Conservation (phyloP, 2,329 filamentous ascomycete genomes). For the Emericellopsis cladophorae region DNA sequence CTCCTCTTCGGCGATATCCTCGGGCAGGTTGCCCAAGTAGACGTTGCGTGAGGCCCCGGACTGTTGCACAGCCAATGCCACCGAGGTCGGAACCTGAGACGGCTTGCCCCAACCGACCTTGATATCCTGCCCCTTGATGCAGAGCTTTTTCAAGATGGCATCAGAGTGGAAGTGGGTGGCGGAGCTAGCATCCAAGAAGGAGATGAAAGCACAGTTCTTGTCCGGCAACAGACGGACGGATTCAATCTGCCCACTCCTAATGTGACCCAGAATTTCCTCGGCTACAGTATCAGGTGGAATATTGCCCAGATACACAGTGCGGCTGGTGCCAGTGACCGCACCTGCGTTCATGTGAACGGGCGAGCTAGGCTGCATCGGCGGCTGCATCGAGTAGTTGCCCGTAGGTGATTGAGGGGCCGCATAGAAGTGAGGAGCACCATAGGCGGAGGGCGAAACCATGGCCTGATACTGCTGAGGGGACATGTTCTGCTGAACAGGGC, state of each 20-base stretch:
- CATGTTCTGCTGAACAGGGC: slow-evolving; percentile 64
- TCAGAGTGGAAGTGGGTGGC: slow-evolving; percentile 99
- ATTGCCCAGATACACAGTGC: slow-evolving; percentile 94
- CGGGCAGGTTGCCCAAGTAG: slow-evolving; percentile 84
- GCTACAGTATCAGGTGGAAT: slow-evolving; percentile 96
- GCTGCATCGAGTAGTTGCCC: slow-evolving; percentile 50
- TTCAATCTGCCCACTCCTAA: slow-evolving; percentile 95
- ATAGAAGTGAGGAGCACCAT: slow-evolving; percentile 71
- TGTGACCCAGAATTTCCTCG: slow-evolving; percentile 92
- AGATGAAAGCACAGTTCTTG: slow-evolving; percentile 99
- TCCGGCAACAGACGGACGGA: slow-evolving; percentile 94
- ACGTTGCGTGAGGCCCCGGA: slow-evolving; percentile 95
- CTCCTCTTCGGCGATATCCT: slow-evolving; percentile 85
- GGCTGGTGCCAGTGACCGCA: slow-evolving; percentile 78
- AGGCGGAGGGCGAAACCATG: slow-evolving; percentile 74
- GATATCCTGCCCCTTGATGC: slow-evolving; percentile 97
- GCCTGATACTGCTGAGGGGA: slow-evolving; percentile 76
- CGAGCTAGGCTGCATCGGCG: slow-evolving; percentile 52
- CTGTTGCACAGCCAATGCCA: slow-evolving; percentile 94
- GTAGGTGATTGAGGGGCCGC: slow-evolving; percentile 79
- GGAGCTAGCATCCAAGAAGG: slow-evolving; percentile 93
- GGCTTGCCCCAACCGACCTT: slow-evolving; percentile 99
- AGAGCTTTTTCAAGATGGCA: slow-evolving; percentile 98
- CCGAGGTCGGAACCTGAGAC: slow-evolving; percentile 92
- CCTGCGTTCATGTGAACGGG: slow-evolving; percentile 67